Evolutionary conservation across 2,329 filamentous ascomycete species (phyloP).

Genomic region (Ceratocystis diversiconidia): DNA sequence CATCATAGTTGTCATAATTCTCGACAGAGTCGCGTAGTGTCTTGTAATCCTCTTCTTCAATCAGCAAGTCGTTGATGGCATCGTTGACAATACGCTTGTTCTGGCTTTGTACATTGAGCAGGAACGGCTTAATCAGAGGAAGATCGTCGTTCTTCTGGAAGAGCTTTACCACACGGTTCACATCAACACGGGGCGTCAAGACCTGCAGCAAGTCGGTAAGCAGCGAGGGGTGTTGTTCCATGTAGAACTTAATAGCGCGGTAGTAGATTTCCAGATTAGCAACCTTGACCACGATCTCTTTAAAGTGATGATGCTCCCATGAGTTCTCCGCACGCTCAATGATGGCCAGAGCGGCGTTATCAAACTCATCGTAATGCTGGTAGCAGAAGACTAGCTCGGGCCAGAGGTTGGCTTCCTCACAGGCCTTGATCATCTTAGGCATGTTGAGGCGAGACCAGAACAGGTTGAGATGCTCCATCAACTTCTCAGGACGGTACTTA

Average conservation of each 20-base stretch:
- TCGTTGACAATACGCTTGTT: slow-evolving; percentile 98
- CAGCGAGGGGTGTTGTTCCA: slow-evolving; percentile 90
- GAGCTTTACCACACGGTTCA: slow-evolving; percentile 98
- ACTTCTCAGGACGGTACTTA: slow-evolving; percentile 85
- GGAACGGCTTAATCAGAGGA: slow-evolving; percentile 95
- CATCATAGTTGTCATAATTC: slow-evolving; percentile 98
- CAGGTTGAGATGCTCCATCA: slow-evolving; percentile 97
- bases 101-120: slow-evolving; percentile 87
- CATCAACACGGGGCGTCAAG: slow-evolving; percentile 85
- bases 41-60: slow-evolving; percentile 99
- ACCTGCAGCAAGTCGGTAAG: slow-evolving; percentile 90
- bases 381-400: slow-evolving; percentile 96
- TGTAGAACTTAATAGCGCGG: slow-evolving; percentile 88
- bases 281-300: slow-evolving; percentile 95
- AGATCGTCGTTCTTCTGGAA: slow-evolving; percentile 98
- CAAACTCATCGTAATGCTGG: slow-evolving; percentile 95
- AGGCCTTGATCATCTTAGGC: slow-evolving; percentile 86
- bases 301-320: slow-evolving; percentile 99
- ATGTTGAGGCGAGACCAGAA: slow-evolving; percentile 99
- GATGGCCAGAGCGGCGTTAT: slow-evolving; percentile 91
- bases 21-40: slow-evolving; percentile 92
- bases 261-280: slow-evolving; percentile 99
- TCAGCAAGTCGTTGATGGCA: slow-evolving; percentile 92
- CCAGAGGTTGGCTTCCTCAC: slow-evolving; percentile 91
- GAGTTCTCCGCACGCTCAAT: slow-evolving; percentile 96